Conservation (phyloP, 2,329 filamentous ascomycete genomes). For the Ciborinia camelliae region DNA sequence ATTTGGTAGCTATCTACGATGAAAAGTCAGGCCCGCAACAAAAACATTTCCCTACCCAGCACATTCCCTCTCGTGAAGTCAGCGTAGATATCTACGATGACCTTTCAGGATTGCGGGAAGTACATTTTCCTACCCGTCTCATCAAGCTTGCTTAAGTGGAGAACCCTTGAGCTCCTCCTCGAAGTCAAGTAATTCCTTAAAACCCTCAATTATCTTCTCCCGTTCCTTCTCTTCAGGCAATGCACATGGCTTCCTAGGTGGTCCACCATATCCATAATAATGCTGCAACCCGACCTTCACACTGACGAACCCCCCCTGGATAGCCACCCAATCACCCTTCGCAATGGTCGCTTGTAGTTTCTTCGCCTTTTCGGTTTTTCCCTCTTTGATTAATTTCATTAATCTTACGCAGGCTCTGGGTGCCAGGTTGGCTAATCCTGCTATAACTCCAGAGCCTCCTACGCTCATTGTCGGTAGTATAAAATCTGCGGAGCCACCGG, state of each 20-base stretch:
- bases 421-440: slow-evolving; percentile 15
- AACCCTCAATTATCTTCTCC: slow-evolving; percentile 1
- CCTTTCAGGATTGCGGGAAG: too few species aligned
- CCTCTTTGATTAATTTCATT: slow-evolving; percentile 53
- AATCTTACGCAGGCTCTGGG: slow-evolving; percentile 53
- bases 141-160: neutral
- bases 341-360: slow-evolving; percentile 59
- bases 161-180: neutral
- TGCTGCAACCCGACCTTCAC: slow-evolving; percentile 60
- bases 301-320: slow-evolving; percentile 62
- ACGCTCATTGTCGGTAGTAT: slow-evolving; percentile 12
- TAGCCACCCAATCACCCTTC: slow-evolving; percentile 63
- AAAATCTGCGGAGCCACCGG: slow-evolving; percentile 14
- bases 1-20: neutral
- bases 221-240: neutral
- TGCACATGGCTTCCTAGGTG: slow-evolving; percentile 51
- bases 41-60: too few species aligned
- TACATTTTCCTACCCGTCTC: neutral
- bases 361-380: slow-evolving; percentile 54
- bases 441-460: slow-evolving; percentile 14
- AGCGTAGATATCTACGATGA: too few species aligned
- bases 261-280: slow-evolving; percentile 59
- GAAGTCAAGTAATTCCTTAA: slow-evolving; percentile 2
- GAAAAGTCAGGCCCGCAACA: too few species aligned
- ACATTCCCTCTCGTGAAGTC: too few species aligned